A percentile compares a stretch with the other conserved stretches of the same genome.
Conservation (phyloP, 2,329 filamentous ascomycete genomes). For the Canariomyces notabilis region DNA sequence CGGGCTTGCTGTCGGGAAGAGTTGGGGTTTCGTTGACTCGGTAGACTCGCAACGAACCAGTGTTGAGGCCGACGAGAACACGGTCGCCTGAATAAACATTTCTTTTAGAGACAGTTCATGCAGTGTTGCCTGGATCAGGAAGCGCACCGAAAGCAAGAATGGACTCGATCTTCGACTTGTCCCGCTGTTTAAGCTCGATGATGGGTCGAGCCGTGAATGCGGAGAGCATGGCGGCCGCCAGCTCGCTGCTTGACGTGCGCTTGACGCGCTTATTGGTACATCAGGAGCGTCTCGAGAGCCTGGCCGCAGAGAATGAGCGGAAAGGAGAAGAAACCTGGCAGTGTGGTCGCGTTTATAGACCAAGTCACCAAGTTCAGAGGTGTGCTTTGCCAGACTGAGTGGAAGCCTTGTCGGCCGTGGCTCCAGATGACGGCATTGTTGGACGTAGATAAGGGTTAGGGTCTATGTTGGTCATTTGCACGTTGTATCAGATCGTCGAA, state of each 20-base stretch:
- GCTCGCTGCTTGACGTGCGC: conserved; percentile 28
- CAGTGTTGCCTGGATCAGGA: not conserved
- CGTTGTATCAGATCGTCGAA: no score
- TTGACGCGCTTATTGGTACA: conserved; percentile 18
- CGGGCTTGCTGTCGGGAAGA: conserved; percentile 27
- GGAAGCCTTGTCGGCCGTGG: no score
- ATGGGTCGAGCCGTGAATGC: conserved; percentile 95
- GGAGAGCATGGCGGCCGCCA: conserved; percentile 71
- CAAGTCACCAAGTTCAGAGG: no score
- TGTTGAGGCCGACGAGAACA: conserved; percentile 86
- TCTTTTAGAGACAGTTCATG: conserved; percentile 3
- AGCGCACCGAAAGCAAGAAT: conserved; percentile 77
- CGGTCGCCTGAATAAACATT: conserved; percentile 64
- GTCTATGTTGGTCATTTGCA: no score
- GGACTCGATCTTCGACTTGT: conserved; percentile 96
- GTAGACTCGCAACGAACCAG: conserved; percentile 83
- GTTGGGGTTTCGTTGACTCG: conserved; percentile 66
- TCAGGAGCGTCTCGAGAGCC: conserved; percentile 6
- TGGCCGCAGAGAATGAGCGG: not conserved
- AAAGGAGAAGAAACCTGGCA: not conserved
- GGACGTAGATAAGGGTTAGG: no score
- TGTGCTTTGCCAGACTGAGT: no score
- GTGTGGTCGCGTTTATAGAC: not conserved
- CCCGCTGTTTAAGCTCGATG: conserved; percentile 90
- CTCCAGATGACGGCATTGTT: no score